Base-by-base conservation (phyloP, 805 yeast species). In the Candida qinlingensis region DNA sequence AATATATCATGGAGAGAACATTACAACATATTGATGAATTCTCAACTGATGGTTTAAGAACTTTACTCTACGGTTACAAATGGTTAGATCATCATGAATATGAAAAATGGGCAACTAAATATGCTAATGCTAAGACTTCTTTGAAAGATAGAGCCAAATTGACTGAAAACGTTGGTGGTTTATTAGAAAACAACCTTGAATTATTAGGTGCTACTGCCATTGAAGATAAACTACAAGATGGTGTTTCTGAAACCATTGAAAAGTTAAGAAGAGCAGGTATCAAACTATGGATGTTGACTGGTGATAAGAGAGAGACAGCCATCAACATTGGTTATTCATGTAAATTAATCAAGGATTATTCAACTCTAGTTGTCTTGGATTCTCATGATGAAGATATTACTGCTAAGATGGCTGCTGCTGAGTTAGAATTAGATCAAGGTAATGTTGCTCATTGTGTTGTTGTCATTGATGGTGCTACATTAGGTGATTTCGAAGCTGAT, bases 291-390 rank as follows among this genome's bases (percentile, higher is more conserved):
- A 94, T 94, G 97, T 72, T 94, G 42, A 94, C 99, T 0, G 99
- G 99, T 41, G 99, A 94, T 64, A 95, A 95, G 63, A 74, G 97
- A 50, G 99, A 94, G 66, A 94, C 99, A 0, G 99, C 99, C 1
- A 90, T 94, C 52, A 94, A 90, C 61, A 92, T 94, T 66, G 99
- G 98, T 1, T 87, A 91, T 60, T 87, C 99, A 6, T 94, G 99
- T 66, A 82, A 89, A 35, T 72, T 94, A 54, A 92, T 94, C 60
- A 87, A 92, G 59, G 99, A 94, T 60, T 94, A 86, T 62, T 89
- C 97, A 0, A 86, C 96, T 0, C 87, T 94, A 11, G 82, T 92
- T 11, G 68, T 90, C n/a, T 68, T 94, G 43, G 70, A 76, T 11
- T 61, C 70, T 0, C 69, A 69, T 11, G 77, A 77, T 46, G 90